Conservation (phyloP, 2,329 filamentous ascomycete species). For the Penicillium sumatraense region DNA sequence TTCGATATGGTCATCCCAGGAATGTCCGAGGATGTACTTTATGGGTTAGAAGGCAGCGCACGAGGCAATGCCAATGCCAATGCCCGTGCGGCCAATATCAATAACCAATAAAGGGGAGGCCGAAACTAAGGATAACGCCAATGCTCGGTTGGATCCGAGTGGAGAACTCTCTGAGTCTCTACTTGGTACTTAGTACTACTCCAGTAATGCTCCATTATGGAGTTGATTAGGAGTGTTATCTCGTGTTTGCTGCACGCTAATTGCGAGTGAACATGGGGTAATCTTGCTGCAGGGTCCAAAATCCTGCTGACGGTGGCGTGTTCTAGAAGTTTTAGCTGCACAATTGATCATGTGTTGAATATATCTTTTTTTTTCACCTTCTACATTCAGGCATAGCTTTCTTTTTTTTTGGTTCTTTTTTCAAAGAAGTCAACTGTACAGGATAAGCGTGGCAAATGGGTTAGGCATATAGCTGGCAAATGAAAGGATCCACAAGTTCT, state of each 20-base stretch:
- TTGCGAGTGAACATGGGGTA: not conserved
- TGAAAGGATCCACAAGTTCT: not conserved
- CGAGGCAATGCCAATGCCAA: conserved; percentile 23
- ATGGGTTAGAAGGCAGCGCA: conserved; percentile 46
- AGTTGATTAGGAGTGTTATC: not conserved
- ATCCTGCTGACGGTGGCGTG: not conserved
- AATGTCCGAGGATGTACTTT: conserved; percentile 39
- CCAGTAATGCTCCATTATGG: too few species aligned
- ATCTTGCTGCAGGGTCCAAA: not conserved
- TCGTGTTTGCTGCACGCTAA: not conserved
- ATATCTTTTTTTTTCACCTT: too few species aligned
- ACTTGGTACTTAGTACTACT: too few species aligned
- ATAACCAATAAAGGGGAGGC: not conserved
- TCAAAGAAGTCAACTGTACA: not conserved
- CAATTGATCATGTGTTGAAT: not conserved
- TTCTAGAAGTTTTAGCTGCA: not conserved
- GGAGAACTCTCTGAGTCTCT: not conserved
- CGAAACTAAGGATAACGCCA: not conserved
- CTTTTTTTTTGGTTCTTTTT: too few species aligned
- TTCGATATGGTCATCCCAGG: conserved; percentile 63
- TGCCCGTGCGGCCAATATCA: conserved; percentile 1
- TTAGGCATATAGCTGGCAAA: not conserved
- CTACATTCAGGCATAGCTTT: not conserved
- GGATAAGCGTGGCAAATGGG: conserved; percentile 1
- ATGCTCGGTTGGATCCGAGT: not conserved